Evolutionary conservation across 768 basidiomycete species (phyloP).

Genomic region (Amylocystis lapponica): DNA sequence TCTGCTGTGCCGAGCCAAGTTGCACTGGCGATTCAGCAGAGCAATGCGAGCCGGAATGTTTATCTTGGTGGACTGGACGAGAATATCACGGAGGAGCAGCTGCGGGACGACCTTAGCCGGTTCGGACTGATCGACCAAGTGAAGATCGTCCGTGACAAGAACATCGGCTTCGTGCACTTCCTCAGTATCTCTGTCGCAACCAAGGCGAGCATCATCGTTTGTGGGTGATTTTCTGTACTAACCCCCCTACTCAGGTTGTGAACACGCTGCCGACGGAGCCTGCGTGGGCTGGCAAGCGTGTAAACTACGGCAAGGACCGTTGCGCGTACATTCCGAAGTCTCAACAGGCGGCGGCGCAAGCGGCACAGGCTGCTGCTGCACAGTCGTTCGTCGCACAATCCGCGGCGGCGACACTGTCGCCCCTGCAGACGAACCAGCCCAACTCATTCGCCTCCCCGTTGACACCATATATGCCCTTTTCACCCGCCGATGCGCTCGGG

Average conservation of each 20-base stretch:
- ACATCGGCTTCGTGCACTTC: constrained; percentile 99
- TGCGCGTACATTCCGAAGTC: constrained; percentile 97
- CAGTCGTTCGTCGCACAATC: constrained; percentile 59
- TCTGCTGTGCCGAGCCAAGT: constrained; percentile 84
- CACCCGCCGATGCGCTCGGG: constrained; percentile 41
- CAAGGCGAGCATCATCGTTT: constrained; percentile 52
- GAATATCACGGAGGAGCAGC: constrained; percentile 81
- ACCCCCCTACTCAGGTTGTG: constrained; percentile 62
- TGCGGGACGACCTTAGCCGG: constrained; percentile 85
- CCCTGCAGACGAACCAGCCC: constrained; percentile 21
- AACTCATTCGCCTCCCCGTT: constrained; percentile 22
- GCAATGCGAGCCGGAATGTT: constrained; percentile 92
- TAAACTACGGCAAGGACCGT: constrained; percentile 98
- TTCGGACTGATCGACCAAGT: constrained; percentile 98
- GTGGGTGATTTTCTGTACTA: neutral
- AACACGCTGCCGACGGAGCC: constrained; percentile 88
- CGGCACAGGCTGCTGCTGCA: constrained; percentile 82
- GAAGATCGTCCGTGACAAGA: constrained; percentile 99
- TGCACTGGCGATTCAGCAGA: constrained; percentile 81
- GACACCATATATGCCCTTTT: constrained; percentile 33
- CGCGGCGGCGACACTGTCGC: constrained; percentile 32
- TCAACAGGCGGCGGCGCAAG: constrained; percentile 83
- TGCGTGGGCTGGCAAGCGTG: constrained; percentile 91
- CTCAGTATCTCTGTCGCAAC: constrained; percentile 91
- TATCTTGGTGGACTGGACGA: constrained; percentile 94